Evolutionary conservation across 345 rosid genomes (phyloP).

Genomic region (Zanthoxylum bungeanum): DNA sequence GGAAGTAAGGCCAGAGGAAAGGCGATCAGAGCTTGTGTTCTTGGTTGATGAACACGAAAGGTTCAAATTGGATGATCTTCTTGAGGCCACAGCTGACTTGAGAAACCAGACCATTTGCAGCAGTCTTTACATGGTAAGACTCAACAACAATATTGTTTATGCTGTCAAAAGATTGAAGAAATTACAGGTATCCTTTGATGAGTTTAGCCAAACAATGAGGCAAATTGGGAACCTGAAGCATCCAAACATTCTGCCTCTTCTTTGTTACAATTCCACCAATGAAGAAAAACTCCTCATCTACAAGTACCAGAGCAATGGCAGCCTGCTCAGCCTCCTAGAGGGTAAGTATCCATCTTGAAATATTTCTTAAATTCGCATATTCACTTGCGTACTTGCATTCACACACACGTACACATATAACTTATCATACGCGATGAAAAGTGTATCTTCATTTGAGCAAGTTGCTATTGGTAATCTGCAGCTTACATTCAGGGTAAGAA

Average conservation of each 20-base stretch:
- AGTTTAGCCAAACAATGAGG: slow-evolving; percentile 39
- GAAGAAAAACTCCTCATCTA: slow-evolving; percentile 58
- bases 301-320: slow-evolving; percentile 54
- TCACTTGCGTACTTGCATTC: neutral
- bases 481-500: slow-evolving; percentile 46
- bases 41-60: slow-evolving; percentile 45
- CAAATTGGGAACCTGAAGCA: slow-evolving; percentile 51
- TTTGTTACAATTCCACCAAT: slow-evolving; percentile 40
- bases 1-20: slow-evolving; percentile 26
- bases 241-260: slow-evolving; percentile 51
- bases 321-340: slow-evolving; percentile 42
- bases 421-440: neutral
- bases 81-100: slow-evolving; percentile 59
- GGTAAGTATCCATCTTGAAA: slow-evolving; percentile 24
- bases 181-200: slow-evolving; percentile 38
- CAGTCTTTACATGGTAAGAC: slow-evolving; percentile 53
- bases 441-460: neutral
- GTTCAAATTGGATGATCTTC: slow-evolving; percentile 51
- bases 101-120: slow-evolving; percentile 37
- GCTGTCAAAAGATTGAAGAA: slow-evolving; percentile 59
- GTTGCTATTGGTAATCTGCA: slow-evolving; percentile 21
- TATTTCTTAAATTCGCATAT: neutral
- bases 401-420: neutral
- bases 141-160: slow-evolving; percentile 38
- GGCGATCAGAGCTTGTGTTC: slow-evolving; percentile 39